Evolutionary conservation across 2,329 filamentous ascomycete genomes (phyloP).

Genomic region (Nemania abortiva): DNA sequence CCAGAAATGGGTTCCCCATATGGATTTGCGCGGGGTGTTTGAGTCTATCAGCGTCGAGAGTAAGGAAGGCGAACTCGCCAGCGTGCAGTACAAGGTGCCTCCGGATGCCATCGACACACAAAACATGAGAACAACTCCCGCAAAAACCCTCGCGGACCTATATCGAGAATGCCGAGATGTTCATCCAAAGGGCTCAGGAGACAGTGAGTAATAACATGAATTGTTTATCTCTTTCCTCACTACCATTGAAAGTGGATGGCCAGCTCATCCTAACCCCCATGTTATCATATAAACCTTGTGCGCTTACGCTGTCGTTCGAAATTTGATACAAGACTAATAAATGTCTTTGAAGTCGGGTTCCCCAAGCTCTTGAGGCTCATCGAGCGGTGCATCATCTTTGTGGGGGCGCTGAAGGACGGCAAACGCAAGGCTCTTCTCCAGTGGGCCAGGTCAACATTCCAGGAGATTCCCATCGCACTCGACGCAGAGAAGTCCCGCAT

Average conservation of each 20-base stretch:
- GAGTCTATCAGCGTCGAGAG: constrained; percentile 16
- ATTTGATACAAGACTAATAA: not conserved
- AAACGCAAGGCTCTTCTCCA: constrained; percentile 33
- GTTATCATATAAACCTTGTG: not conserved
- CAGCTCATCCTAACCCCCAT: not conserved
- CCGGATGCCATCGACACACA: constrained; percentile 31
- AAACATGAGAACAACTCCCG: constrained; percentile 15
- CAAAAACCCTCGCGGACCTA: constrained; percentile 28
- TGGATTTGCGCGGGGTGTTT: constrained; percentile 33
- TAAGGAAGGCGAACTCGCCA: not conserved
- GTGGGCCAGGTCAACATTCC: constrained; percentile 29
- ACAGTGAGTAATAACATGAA: constrained; percentile 17
- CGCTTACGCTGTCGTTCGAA: not conserved
- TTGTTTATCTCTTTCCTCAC: not conserved
- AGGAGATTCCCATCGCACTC: constrained; percentile 39
- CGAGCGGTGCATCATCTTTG: constrained; percentile 38
- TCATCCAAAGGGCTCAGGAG: not conserved
- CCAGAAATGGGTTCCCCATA: constrained; percentile 39
- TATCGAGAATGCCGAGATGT: constrained; percentile 33
- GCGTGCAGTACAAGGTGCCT: constrained; percentile 30
- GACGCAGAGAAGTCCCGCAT: constrained; percentile 35
- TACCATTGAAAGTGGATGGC: not conserved
- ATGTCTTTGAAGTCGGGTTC: constrained; percentile 1
- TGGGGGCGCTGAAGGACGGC: constrained; percentile 38
- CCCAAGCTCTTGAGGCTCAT: constrained; percentile 35